phyloP scores from a whole-genome alignment of 305 asterid genomes.

The Plantago coronopus region DNA sequence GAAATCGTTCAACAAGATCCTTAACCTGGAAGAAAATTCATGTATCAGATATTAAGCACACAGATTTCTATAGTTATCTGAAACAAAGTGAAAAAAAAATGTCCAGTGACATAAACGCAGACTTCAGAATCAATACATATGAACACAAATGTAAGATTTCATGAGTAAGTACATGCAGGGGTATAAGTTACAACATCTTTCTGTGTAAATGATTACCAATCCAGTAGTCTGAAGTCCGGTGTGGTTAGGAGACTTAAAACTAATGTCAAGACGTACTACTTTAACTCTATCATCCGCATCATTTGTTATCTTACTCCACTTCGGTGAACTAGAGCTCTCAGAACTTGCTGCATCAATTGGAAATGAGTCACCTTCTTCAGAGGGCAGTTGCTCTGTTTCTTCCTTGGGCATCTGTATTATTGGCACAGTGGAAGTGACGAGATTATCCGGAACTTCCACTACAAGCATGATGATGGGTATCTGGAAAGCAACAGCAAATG shows the following conservation, averaged over 20 bases:
- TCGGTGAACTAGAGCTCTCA: constrained; percentile 40
- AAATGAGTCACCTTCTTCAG: constrained; percentile 46
- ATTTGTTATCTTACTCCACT: constrained; percentile 41
- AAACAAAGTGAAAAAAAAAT: constrained; percentile 20
- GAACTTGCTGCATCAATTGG: constrained; percentile 45
- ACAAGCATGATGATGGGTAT: constrained; percentile 98
- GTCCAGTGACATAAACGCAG: constrained; percentile 10
- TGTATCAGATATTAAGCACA: constrained; percentile 20
- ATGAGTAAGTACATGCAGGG: neutral
- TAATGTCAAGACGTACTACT: constrained; percentile 90
- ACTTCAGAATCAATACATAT: constrained; percentile 16
- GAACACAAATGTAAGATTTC: constrained; percentile 19
- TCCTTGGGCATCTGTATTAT: constrained; percentile 47
- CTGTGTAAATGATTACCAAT: constrained; percentile 53
- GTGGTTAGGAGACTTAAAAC: constrained; percentile 95
- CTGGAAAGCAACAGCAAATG: constrained; percentile 41
- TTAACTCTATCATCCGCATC: constrained; percentile 51
- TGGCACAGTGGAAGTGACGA: constrained; percentile 50
- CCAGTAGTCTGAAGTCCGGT: constrained; percentile 98
- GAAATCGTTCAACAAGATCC: constrained; percentile 88
- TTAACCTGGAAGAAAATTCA: constrained; percentile 57
- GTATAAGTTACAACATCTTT: neutral
- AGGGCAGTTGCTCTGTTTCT: constrained; percentile 42
- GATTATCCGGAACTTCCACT: constrained; percentile 92
- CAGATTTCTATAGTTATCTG: constrained; percentile 15